A percentile compares a stretch with the other conserved stretches of the same genome.
phyloP scores from a whole-genome alignment of 371 early-diverging fungal species.

The Dichotomocladium elegans region DNA sequence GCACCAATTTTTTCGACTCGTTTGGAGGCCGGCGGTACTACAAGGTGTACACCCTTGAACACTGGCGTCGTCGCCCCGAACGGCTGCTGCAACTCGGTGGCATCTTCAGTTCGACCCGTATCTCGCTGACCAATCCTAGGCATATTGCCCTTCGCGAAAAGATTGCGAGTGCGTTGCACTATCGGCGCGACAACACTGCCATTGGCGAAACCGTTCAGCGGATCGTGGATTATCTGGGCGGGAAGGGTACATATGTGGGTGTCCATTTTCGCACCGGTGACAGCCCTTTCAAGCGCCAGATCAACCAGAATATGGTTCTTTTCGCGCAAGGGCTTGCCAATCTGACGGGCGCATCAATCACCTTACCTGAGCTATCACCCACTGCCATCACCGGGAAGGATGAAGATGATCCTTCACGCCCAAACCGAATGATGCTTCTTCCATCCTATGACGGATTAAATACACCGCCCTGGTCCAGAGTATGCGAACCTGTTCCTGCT shows the following conservation, averaged over 20 bases:
- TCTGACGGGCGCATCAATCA: not conserved
- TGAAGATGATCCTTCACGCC: not conserved
- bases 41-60: conserved; percentile 19
- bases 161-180: conserved; percentile 23
- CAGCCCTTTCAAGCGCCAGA: conserved; percentile 19
- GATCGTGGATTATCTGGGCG: conserved; percentile 32
- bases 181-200: conserved; percentile 26
- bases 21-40: conserved; percentile 30
- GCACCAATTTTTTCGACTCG: conserved; percentile 30
- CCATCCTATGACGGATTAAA: conserved; percentile 6
- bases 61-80: conserved; percentile 20
- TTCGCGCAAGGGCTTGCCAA: conserved; percentile 9
- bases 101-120: conserved; percentile 35
- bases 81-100: conserved; percentile 35
- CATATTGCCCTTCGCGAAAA: conserved; percentile 16
- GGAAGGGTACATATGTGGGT: conserved; percentile 19
- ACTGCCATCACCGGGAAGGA: not conserved
- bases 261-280: conserved; percentile 43
- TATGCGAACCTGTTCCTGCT: conserved; percentile 1
- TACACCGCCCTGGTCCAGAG: conserved; percentile 13
- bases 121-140: conserved; percentile 18
- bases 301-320: conserved; percentile 12
- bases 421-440: not conserved
- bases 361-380: conserved; percentile 4
- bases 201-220: conserved; percentile 25